A percentile compares a stretch with the other conserved stretches of the same genome.
phyloP scores from a whole-genome alignment of 106 monocot genomes.

The Xerophyta viscosa region DNA sequence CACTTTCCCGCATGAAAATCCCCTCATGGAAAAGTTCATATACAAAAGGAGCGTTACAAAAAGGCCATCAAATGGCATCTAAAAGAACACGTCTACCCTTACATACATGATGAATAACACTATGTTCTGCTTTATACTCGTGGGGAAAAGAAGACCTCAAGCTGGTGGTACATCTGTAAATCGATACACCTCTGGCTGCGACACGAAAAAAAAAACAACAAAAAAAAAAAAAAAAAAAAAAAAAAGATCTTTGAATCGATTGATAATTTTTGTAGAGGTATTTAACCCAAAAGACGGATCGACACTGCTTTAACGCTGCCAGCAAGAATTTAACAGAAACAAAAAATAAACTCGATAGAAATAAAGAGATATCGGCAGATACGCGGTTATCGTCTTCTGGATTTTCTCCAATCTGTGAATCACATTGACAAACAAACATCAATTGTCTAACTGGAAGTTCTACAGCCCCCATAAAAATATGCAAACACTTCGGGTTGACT shows the following conservation, averaged over 20 bases:
- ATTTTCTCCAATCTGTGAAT: slow-evolving; percentile 19
- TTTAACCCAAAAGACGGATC: too few relatives aligned
- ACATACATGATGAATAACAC: neutral
- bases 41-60: too few relatives aligned
- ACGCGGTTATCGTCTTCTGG: slow-evolving; percentile 5
- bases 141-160: too few relatives aligned
- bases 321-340: slow-evolving; percentile 3
- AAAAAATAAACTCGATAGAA: neutral
- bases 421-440: neutral
- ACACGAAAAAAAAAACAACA: slow-evolving; percentile 1
- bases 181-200: neutral
- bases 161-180: slow-evolving; percentile 1
- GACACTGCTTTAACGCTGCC: neutral
- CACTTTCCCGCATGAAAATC: too few relatives aligned
- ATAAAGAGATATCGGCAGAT: neutral
- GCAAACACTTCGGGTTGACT: too few relatives aligned
- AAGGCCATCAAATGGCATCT: too few relatives aligned
- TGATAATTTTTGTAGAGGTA: neutral
- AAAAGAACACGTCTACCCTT: neutral
- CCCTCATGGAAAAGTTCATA: too few relatives aligned
- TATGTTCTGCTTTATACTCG: too few relatives aligned
- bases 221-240: neutral
- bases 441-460: neutral
- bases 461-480: too few relatives aligned
- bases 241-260: neutral